A percentile compares a stretch with the other conserved stretches of the same genome.
Evolutionary conservation across 129 eudicot genomes (phyloP).

Genomic region (Kitagawia praeruptora): DNA sequence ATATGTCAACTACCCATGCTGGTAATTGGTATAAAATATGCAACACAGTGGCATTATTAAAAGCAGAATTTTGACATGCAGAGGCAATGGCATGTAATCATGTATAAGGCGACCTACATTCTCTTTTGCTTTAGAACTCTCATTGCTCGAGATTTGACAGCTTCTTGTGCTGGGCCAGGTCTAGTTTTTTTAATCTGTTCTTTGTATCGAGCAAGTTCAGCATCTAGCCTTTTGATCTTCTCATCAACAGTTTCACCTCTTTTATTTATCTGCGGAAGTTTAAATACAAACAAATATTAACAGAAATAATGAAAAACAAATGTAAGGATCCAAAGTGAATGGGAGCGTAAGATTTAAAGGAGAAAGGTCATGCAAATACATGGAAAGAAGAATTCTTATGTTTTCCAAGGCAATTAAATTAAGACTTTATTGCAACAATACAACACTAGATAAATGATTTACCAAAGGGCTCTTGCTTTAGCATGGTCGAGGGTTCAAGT

Average conservation of each 20-base stretch:
- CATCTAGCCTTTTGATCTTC: constrained; percentile 76
- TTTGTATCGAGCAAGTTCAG: constrained; percentile 60
- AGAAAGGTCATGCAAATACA: background rate
- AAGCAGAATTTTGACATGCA: background rate
- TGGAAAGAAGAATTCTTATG: background rate
- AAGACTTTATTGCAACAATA: background rate
- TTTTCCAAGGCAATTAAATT: background rate
- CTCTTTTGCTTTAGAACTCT: constrained; percentile 74
- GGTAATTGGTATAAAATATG: background rate
- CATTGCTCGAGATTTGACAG: constrained; percentile 79
- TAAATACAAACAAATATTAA: background rate
- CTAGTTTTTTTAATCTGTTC: constrained; percentile 72
- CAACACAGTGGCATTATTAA: background rate
- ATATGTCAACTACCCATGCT: background rate
- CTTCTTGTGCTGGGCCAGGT: constrained; percentile 89
- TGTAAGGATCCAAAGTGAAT: background rate
- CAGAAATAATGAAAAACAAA: background rate
- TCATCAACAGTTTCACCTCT: constrained; percentile 86
- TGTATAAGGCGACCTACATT: constrained; percentile 36
- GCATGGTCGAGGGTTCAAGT: background rate
- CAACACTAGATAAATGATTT: background rate
- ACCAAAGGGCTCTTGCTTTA: background rate
- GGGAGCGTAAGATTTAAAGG: background rate
- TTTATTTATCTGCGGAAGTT: constrained; percentile 49
- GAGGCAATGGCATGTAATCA: background rate